These are phyloP conservation scores for Penicillium fimorum DNA, from an alignment of 495 filamentous ascomycete genomes.

Conservation along the genomic window DNA sequence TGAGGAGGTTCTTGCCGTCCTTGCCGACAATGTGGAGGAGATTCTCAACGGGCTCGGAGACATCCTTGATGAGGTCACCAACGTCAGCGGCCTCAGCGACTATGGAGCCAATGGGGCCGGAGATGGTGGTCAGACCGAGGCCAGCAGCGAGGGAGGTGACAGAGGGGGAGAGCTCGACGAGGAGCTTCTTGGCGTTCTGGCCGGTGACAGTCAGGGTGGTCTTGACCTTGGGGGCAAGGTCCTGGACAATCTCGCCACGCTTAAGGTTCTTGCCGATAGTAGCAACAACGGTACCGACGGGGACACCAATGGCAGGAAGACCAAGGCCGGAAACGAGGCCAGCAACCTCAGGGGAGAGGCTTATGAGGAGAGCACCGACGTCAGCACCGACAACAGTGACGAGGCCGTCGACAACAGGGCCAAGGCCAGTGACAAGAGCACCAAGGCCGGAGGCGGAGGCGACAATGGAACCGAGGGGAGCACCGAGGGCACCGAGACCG, in stretches of 20 bases:
- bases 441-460: conserved; percentile 32
- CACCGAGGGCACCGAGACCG: conserved; percentile 30
- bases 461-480: conserved; percentile 27
- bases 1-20: conserved; percentile 35
- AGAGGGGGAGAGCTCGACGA: conserved; percentile 34
- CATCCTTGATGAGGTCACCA: conserved; percentile 40
- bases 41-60: conserved; percentile 29
- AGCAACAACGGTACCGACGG: conserved; percentile 21
- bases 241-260: conserved; percentile 34
- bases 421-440: conserved; percentile 32
- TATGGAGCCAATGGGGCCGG: conserved; percentile 29
- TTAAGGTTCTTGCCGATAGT: conserved; percentile 27
- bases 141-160: conserved; percentile 31
- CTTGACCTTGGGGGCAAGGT: conserved; percentile 33
- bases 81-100: conserved; percentile 31
- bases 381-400: conserved; percentile 25
- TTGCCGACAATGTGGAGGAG: conserved; percentile 37
- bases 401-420: conserved; percentile 30
- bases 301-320: conserved; percentile 17
- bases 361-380: conserved; percentile 22
- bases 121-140: conserved; percentile 33
- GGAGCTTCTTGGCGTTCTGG: conserved; percentile 32
- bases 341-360: conserved; percentile 12
- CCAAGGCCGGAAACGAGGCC: conserved; percentile 21
- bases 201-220: conserved; percentile 35